Base-by-base conservation (phyloP, 2,329 filamentous ascomycete genomes). In the Amesomyces nigricolor region DNA sequence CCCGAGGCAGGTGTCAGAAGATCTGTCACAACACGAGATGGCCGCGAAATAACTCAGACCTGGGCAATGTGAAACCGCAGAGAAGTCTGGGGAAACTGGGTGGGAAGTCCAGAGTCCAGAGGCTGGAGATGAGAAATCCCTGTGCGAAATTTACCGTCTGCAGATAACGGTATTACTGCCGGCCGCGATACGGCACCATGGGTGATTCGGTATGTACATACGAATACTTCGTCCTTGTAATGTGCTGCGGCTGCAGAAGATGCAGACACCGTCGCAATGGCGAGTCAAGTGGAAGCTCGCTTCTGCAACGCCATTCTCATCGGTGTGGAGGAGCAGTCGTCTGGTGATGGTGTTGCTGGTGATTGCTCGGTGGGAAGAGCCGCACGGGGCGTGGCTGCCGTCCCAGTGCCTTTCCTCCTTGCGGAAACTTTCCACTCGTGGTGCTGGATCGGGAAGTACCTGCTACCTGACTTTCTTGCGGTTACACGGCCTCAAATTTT, bases 401-500 rank as follows among this genome's bases (percentile, higher is more conserved):
- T 35, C 32, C 32, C 32, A 35, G 32, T 35, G 9, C 11, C 32
- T 3, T 35, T 35, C 32, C 32, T 35, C 7, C 3, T 35, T 35
- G 32, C 32, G 32, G 32, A 35, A 35, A 35, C 5, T 35, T 35
- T 35, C 32, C 32, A 35, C 32, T 13, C 11, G 32, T 35, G 32
- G 32, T 13, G 11, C 6, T 35, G 8, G 32, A 10, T 35, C 22
- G 22, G 22, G 32, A 35, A 35, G 32, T 9, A 35, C 32, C 22
- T 22, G 22, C 22, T 22, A 32, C 30, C 8, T 8, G 30, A n/a
- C 46, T 14, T 5, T 14, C 17, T 22, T n/a, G 8, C 8, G 29
- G 47, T 13, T 47, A 39, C 53, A 56, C 53, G 52, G 53, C 53
- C 53, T 48, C 53, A 30, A 47, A 29, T 11, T 44, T 32, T 30